Conservation (phyloP, 192 early-diverging fungal species). For the Neocallimastix lanati region DNA sequence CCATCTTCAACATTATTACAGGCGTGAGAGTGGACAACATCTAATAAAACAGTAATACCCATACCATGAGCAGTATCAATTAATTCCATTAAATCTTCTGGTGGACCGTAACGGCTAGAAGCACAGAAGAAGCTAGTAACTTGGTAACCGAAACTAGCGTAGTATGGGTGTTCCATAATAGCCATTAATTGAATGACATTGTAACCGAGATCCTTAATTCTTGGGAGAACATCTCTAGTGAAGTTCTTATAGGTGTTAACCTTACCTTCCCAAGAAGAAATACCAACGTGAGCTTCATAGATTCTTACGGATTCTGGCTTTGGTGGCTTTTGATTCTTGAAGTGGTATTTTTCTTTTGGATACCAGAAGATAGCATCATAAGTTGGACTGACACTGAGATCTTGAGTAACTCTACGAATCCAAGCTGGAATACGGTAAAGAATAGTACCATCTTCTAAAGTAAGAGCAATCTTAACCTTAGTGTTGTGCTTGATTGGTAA, state of each 20-base stretch:
- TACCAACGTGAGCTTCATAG: slow-evolving; percentile 91
- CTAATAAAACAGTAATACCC: slow-evolving; percentile 74
- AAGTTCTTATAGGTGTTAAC: slow-evolving; percentile 85
- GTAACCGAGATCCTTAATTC: slow-evolving; percentile 67
- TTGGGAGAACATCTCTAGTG: slow-evolving; percentile 60
- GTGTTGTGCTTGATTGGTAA: slow-evolving; percentile 62
- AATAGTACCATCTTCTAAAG: too few species aligned
- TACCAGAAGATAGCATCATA: slow-evolving; percentile 79
- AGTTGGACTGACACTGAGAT: too few species aligned
- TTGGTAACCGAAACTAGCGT: slow-evolving; percentile 94
- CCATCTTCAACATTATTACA: slow-evolving; percentile 91
- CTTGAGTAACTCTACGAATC: slow-evolving; percentile 67
- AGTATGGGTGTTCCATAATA: slow-evolving; percentile 97
- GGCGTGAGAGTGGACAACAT: slow-evolving; percentile 91
- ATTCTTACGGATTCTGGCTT: slow-evolving; percentile 39
- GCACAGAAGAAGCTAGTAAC: slow-evolving; percentile 94
- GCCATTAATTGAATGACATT: slow-evolving; percentile 79
- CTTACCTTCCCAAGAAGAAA: slow-evolving; percentile 63
- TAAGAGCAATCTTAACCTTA: slow-evolving; percentile 75
- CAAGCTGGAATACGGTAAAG: slow-evolving; percentile 84
- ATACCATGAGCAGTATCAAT: slow-evolving; percentile 80
- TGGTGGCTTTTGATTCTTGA: slow-evolving; percentile 55
- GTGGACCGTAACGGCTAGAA: slow-evolving; percentile 60
- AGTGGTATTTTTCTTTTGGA: slow-evolving; percentile 51
- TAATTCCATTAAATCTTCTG: slow-evolving; percentile 79